Evolutionary conservation across 768 basidiomycete genomes (phyloP).

Genomic region (Fomitopsis serialis): DNA sequence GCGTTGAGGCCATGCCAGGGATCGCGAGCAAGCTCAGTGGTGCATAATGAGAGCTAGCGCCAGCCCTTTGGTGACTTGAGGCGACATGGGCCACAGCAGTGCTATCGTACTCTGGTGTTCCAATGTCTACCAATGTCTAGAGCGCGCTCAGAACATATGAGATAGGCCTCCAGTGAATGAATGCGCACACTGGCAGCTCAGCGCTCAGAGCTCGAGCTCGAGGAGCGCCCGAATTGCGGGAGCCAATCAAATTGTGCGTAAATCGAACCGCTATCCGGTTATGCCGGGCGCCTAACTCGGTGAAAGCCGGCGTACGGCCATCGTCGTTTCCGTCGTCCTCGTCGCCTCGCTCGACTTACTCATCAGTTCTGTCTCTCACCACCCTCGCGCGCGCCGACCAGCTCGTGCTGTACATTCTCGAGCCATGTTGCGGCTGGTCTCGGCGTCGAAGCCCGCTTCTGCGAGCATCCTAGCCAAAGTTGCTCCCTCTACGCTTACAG

Average conservation of each 20-base stretch:
- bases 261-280: not conserved
- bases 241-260: constrained; percentile 1
- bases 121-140: too few species aligned
- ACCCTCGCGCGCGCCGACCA: constrained; percentile 14
- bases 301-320: constrained; percentile 19
- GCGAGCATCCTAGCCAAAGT: constrained; percentile 69
- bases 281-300: constrained; percentile 11
- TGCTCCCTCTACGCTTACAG: constrained; percentile 31
- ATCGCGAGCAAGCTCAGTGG: too few species aligned
- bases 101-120: too few species aligned
- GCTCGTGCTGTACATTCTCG: constrained; percentile 6
- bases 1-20: too few species aligned
- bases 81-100: too few species aligned
- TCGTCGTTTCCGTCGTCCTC: not conserved
- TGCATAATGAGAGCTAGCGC: too few species aligned
- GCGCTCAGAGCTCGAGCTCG: too few species aligned
- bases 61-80: too few species aligned
- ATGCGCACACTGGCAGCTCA: too few species aligned
- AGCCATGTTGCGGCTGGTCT: constrained; percentile 66
- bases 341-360: constrained; percentile 17
- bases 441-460: constrained; percentile 47
- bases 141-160: too few species aligned
- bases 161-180: too few species aligned
- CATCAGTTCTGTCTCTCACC: constrained; percentile 11
- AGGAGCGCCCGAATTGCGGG: not conserved